Evolutionary conservation across 345 rosid species (phyloP).

Genomic region (Dimocarpus longan): DNA sequence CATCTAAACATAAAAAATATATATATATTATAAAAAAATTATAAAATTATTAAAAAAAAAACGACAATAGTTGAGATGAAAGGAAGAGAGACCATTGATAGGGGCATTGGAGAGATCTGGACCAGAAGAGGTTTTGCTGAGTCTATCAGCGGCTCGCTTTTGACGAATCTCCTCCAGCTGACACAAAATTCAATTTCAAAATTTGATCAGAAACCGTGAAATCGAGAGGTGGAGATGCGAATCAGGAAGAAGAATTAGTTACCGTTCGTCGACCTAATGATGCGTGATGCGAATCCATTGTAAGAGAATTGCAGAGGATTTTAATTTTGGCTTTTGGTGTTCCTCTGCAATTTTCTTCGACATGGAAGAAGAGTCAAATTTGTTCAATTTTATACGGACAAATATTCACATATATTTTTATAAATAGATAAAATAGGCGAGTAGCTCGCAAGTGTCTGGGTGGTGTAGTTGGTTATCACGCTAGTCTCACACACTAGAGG

Average conservation of each 20-base stretch:
- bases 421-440: too few relatives aligned
- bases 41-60: background rate
- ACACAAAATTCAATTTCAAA: background rate
- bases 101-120: conserved; percentile 75
- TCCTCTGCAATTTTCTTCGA: conserved; percentile 12
- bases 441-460: conserved; percentile 30
- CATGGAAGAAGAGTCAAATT: background rate
- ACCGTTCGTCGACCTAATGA: conserved; percentile 97
- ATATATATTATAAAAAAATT: background rate
- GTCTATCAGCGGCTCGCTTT: conserved; percentile 91
- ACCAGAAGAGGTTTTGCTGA: conserved; percentile 73
- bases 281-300: conserved; percentile 80
- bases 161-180: conserved; percentile 96
- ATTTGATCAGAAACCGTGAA: background rate
- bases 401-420: background rate
- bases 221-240: background rate
- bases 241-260: conserved; percentile 5
- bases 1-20: conserved; percentile 43
- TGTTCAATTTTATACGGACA: background rate
- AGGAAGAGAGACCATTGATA: conserved; percentile 43
- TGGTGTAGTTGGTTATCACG: conserved; percentile 85
- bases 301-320: conserved; percentile 22
- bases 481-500: conserved; percentile 83
- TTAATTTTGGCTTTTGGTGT: background rate
- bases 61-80: conserved; percentile 2